Conservation (phyloP, 1,139 yeast species). For the Yamadazyma dushanensis region DNA sequence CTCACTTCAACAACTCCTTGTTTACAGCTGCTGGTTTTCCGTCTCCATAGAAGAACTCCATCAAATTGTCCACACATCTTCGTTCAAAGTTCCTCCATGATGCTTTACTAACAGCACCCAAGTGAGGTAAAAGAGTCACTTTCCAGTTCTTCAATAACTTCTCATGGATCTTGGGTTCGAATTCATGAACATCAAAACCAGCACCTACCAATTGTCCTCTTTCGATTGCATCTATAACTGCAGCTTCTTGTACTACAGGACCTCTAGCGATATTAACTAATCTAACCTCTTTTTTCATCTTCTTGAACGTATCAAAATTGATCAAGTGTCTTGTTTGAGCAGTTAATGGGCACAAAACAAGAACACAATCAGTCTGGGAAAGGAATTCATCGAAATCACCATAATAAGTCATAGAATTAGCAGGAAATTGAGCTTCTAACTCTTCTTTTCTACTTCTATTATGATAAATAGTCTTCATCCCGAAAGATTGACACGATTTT, state of each 20-base stretch:
- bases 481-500: conserved; percentile 28
- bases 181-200: conserved; percentile 42
- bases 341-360: conserved; percentile 35
- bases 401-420: conserved; percentile 21
- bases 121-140: conserved; percentile 34
- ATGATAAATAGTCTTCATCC: conserved; percentile 34
- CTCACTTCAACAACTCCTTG: conserved; percentile 4
- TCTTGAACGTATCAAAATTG: conserved; percentile 26
- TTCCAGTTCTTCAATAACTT: conserved; percentile 28
- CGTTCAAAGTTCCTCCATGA: conserved; percentile 34
- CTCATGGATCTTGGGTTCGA: conserved; percentile 34
- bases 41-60: conserved; percentile 29
- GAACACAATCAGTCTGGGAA: conserved; percentile 29
- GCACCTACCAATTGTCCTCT: conserved; percentile 39
- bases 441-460: conserved; percentile 24
- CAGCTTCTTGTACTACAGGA: conserved; percentile 36
- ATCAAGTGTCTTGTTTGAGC: conserved; percentile 28
- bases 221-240: conserved; percentile 35
- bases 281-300: conserved; percentile 32
- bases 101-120: conserved; percentile 30
- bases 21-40: conserved; percentile 26
- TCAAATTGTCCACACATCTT: conserved; percentile 30
- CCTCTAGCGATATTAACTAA: conserved; percentile 41
- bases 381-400: conserved; percentile 27
- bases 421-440: conserved; percentile 20